Evolutionary conservation across 148 eudicot genomes (phyloP), one percentile per base, ranked within the genome.

Genomic region (Euryodendron excelsum): DNA sequence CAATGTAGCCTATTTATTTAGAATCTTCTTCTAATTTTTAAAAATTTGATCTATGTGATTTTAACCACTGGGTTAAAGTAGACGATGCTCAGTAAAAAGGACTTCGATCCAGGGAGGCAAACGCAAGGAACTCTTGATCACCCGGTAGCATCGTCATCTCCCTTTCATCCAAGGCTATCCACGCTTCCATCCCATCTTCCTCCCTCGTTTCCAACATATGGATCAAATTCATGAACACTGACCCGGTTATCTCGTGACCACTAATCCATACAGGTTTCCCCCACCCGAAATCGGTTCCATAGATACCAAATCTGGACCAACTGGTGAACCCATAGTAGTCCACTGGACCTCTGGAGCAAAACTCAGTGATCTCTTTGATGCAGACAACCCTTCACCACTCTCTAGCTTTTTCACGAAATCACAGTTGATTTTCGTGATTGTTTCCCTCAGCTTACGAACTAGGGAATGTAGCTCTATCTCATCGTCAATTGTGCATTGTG

Each of bases 261-360:
- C 81, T 72, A 39, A 72, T 47, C 80, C 80, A 78, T 0, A 44
- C 10, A 21, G 80, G 80, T 20, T 77, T 77, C 27, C 80, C 80
- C 73, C 73, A 77, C 74, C 80, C 74, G 41, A 77, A 78, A 44
- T 78, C 75, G 30, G 39, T 58, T 1, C 59, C 80, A 44, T 69
- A 78, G 13, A 69, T 59, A 2, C 75, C 75, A 23, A 78, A 78
- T 28, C 45, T 78, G 6, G 80, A 78, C 81, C 76, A 79, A 28
- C 81, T 71, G 3, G 81, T 71, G 81, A 72, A 72, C 37, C 81
- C 81, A n/a, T 79, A 79, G 18, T 71, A 72, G 37, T 71, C 80
- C 80, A 78, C 60, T 1, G 55, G 69, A 60, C 76, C 70, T 0
- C 53, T 60, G 3, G 81, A 60, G 62, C 76, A 79, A 39, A 79